Conservation (phyloP, 805 yeast genomes). For the Yamadazyma sp. region DNA sequence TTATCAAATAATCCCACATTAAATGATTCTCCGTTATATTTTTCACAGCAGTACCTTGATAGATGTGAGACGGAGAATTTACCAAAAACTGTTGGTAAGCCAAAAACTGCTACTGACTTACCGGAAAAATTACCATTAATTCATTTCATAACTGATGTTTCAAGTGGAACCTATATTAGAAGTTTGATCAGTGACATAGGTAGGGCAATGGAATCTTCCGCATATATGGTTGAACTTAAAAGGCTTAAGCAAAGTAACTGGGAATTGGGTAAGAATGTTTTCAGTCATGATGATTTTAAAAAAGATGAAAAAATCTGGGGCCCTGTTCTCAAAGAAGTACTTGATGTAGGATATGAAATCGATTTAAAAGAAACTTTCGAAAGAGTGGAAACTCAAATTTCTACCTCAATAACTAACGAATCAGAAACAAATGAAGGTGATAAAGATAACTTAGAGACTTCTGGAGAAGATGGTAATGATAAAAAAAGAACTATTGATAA, state of each 20-base stretch:
- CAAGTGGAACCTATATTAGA: conserved; percentile 94
- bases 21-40: conserved; percentile 59
- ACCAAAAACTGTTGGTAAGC: conserved; percentile 36
- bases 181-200: conserved; percentile 88
- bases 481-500: conserved; percentile 6
- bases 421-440: background rate
- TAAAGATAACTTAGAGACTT: no score
- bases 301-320: conserved; percentile 69
- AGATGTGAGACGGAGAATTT: conserved; percentile 39
- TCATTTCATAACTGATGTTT: conserved; percentile 73
- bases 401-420: no score
- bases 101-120: conserved; percentile 35
- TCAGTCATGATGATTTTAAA: conserved; percentile 64
- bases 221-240: conserved; percentile 82
- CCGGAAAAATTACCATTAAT: conserved; percentile 62
- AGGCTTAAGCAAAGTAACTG: conserved; percentile 81
- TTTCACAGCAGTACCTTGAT: conserved; percentile 52
- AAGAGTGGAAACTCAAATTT: no score
- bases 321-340: conserved; percentile 53
- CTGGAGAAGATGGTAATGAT: background rate
- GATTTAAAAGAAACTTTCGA: conserved; percentile 13
- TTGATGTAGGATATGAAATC: conserved; percentile 33
- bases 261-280: conserved; percentile 68
- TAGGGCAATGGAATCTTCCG: conserved; percentile 70
- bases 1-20: conserved; percentile 53